Evolutionary conservation across 768 basidiomycete species (phyloP).

Genomic region (Russula emetica): DNA sequence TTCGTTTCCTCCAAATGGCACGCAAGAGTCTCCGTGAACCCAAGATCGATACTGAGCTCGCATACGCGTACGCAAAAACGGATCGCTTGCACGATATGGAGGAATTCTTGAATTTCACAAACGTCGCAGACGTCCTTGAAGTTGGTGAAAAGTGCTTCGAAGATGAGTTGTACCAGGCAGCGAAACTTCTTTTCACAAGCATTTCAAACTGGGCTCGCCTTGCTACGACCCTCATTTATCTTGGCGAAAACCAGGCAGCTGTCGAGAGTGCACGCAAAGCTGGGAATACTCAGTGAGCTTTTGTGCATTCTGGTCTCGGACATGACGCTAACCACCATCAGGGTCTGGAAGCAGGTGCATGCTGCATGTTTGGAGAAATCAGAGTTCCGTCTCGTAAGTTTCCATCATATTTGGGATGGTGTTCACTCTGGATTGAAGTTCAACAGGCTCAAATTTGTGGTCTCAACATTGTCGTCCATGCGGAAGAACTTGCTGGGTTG

Average conservation of each 20-base stretch:
- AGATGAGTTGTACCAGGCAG: slow-evolving; percentile 95
- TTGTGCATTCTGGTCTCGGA: not conserved
- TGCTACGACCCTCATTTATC: slow-evolving; percentile 96
- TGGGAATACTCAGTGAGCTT: slow-evolving; percentile 85
- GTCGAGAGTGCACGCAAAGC: slow-evolving; percentile 99
- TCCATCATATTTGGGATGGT: not conserved
- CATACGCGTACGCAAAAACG: slow-evolving; percentile 97
- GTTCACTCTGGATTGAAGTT: slow-evolving; percentile 21
- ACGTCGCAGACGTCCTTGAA: slow-evolving; percentile 93
- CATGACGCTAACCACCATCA: slow-evolving; percentile 33
- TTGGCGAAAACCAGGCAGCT: slow-evolving; percentile 96
- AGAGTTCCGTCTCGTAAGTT: slow-evolving; percentile 83
- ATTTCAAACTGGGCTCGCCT: slow-evolving; percentile 99
- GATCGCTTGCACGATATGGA: slow-evolving; percentile 99
- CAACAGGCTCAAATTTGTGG: slow-evolving; percentile 93
- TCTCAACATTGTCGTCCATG: slow-evolving; percentile 95
- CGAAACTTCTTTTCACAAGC: slow-evolving; percentile 90
- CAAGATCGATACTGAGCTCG: slow-evolving; percentile 95
- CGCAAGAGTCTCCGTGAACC: slow-evolving; percentile 95
- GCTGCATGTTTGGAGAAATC: slow-evolving; percentile 96
- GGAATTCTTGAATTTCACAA: slow-evolving; percentile 97
- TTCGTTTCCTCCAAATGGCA: slow-evolving; percentile 97
- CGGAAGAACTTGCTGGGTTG: slow-evolving; percentile 72
- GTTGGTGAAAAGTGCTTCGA: slow-evolving; percentile 99
- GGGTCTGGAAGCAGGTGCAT: slow-evolving; percentile 99